These are phyloP conservation scores for Excoecaria cochinchinensis DNA, from an alignment of 345 rosid genomes.

Conservation along the genomic window DNA sequence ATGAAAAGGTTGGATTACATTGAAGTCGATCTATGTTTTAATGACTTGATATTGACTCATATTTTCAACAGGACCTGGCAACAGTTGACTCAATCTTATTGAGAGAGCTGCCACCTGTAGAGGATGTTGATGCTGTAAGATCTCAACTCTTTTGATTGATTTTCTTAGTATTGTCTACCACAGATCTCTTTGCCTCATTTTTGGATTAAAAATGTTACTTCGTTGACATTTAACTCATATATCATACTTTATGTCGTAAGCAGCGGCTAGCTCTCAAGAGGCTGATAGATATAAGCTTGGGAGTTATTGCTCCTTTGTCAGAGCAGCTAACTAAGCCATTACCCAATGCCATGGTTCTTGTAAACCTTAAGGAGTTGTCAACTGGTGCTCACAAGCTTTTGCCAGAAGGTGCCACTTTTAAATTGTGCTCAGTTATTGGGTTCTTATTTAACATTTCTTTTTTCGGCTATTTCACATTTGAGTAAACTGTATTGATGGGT, in stretches of 20 bases:
- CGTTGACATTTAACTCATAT: slow-evolving; percentile 1
- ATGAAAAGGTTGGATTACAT: slow-evolving; percentile 6
- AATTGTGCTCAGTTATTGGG: slow-evolving; percentile 7
- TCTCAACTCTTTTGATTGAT: slow-evolving; percentile 17
- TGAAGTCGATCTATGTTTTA: not conserved
- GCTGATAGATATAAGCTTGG: slow-evolving; percentile 91
- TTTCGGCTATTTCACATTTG: not conserved
- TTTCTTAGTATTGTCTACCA: not conserved
- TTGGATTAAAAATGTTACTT: slow-evolving; percentile 2
- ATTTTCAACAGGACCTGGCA: slow-evolving; percentile 72
- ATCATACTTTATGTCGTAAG: slow-evolving; percentile 18
- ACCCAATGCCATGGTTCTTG: slow-evolving; percentile 90
- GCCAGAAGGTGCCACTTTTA: slow-evolving; percentile 74
- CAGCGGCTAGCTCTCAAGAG: slow-evolving; percentile 94
- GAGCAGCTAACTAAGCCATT: slow-evolving; percentile 95
- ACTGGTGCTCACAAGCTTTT: slow-evolving; percentile 91
- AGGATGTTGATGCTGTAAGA: slow-evolving; percentile 83
- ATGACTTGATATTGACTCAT: slow-evolving; percentile 22
- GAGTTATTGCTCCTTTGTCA: slow-evolving; percentile 81
- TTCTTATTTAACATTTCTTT: slow-evolving; percentile 6
- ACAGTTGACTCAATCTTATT: slow-evolving; percentile 86
- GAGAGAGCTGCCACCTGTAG: slow-evolving; percentile 84
- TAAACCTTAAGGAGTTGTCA: slow-evolving; percentile 82
- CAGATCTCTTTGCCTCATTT: not conserved
- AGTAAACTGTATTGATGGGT: slow-evolving; percentile 3